Conservation (phyloP, 192 early-diverging fungal species). For the Umbelopsis sp. region DNA sequence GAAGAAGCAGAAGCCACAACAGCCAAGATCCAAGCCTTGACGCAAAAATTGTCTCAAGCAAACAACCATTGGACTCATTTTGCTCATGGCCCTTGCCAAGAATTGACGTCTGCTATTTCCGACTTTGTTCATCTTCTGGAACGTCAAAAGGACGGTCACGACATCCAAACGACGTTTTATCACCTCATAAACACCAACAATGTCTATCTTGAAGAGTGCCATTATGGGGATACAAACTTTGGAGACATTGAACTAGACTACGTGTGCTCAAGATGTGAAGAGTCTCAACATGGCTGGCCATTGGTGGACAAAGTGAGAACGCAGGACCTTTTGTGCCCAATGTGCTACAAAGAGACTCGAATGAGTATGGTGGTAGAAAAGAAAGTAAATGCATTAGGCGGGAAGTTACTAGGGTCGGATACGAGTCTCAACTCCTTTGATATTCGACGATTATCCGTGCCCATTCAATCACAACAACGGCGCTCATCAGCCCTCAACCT, state of each 20-base stretch:
- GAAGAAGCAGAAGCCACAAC: neutral
- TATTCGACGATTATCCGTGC: conserved; percentile 1
- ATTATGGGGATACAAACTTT: conserved; percentile 24
- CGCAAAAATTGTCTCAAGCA: conserved; percentile 11
- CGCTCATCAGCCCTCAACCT: neutral
- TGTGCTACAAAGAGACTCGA: conserved; percentile 28
- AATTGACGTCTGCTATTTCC: neutral
- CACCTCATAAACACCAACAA: neutral
- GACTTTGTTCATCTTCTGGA: neutral
- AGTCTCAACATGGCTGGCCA: conserved; percentile 27
- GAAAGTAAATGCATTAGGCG: conserved; percentile 27
- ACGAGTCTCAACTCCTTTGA: neutral
- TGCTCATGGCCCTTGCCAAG: conserved; percentile 18
- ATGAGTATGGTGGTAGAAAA: conserved; percentile 36
- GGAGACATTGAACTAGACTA: conserved; percentile 21
- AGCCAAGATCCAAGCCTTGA: neutral
- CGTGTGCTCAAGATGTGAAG: conserved; percentile 26
- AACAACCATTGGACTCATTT: conserved; percentile 21
- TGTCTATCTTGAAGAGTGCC: conserved; percentile 26
- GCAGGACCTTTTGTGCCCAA: conserved; percentile 23
- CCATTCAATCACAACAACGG: neutral
- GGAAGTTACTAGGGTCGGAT: conserved; percentile 12
- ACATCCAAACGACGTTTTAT: conserved; percentile 10
- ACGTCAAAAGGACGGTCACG: neutral
- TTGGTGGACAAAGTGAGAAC: conserved; percentile 29